Evolutionary conservation across 371 early-diverging fungal species (phyloP), one percentile per base, ranked within the genome.

Genomic region (Nematocida ausubeli): DNA sequence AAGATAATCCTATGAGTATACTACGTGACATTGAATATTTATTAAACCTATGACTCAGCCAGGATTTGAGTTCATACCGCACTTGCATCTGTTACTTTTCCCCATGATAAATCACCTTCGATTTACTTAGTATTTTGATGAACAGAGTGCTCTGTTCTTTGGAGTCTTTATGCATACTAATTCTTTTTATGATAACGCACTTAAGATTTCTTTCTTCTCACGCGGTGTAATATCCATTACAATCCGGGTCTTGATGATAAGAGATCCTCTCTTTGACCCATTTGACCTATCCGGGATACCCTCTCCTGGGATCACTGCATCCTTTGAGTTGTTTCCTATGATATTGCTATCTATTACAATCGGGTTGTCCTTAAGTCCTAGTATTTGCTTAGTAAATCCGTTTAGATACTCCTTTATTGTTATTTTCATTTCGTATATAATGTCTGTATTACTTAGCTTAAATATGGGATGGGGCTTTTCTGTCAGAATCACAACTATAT

Each of bases 401-500:
- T 16, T 16, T 19, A 82, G 57, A 26, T 37, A 57, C 6, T 79
- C 71, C 44, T 67, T 82, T 16, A 96, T 87, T 0, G 87, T 84
- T 32, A 96, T 82, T 34, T 88, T 82, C 19, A 95, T 69, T 0
- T 87, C 85, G 63, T 96, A 87, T 83, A 94, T 88, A 81, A 95
- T 91, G 40, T 93, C 94, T n/a, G 91, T 90, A 37, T 95, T 91
- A 73, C 88, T 92, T 86, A 91, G 93, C n/a, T 58, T 80, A 37
- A 24, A 71, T 5, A 86, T 30, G 4, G 89, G 69, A 84, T 97
- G 93, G 14, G 93, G 92, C 84, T 92, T 93, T 83, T 95, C 95
- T 80, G 91, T 91, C n/a, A 96, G 78, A 24, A 93, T 87, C 83
- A 96, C 93, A 69, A 93, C 85, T 50, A 95, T 87, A 70, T 94